Percentiles rank a stretch among this genome's conserved stretches.
Evolutionary conservation across 2,329 filamentous ascomycete species (phyloP).

Genomic region (Dactylellina parvicollis): DNA sequence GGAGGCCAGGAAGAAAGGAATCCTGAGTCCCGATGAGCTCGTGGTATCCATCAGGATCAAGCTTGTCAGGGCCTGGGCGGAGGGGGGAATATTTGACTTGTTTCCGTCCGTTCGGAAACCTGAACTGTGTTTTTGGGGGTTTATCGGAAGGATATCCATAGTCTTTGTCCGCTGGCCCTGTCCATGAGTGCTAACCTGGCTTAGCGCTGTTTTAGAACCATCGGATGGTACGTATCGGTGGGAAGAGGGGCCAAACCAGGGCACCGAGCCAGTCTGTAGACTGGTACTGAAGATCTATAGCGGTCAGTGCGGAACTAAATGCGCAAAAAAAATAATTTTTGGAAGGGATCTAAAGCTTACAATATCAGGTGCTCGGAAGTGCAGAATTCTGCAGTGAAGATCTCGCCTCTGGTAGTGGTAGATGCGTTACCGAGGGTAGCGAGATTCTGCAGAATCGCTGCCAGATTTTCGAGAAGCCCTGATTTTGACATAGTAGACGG

Average conservation of each 20-base stretch:
- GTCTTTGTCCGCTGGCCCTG: constrained; percentile 15
- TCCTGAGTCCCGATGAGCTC: constrained; percentile 9
- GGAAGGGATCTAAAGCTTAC: not conserved
- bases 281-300: not conserved
- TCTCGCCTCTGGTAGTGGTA: constrained; percentile 34
- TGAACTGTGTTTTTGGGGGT: not conserved
- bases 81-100: not conserved
- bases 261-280: not conserved
- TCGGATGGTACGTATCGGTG: constrained; percentile 2
- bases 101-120: constrained; percentile 3
- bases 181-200: constrained; percentile 18
- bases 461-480: not conserved
- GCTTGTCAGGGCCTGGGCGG: too few relatives aligned
- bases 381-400: constrained; percentile 38
- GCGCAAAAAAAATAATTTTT: too few relatives aligned
- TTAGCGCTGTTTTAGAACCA: constrained; percentile 32
- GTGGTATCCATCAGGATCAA: constrained; percentile 18
- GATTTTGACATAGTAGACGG: not conserved
- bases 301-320: not conserved
- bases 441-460: not conserved
- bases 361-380: constrained; percentile 1
- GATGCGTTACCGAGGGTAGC: constrained; percentile 39
- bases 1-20: not conserved
- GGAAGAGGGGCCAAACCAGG: not conserved
- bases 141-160: not conserved